A percentile compares a stretch with the other conserved stretches of the same genome.
Evolutionary conservation across 352 stramenopile species (phyloP).

Genomic region (Pythium periplocum): DNA sequence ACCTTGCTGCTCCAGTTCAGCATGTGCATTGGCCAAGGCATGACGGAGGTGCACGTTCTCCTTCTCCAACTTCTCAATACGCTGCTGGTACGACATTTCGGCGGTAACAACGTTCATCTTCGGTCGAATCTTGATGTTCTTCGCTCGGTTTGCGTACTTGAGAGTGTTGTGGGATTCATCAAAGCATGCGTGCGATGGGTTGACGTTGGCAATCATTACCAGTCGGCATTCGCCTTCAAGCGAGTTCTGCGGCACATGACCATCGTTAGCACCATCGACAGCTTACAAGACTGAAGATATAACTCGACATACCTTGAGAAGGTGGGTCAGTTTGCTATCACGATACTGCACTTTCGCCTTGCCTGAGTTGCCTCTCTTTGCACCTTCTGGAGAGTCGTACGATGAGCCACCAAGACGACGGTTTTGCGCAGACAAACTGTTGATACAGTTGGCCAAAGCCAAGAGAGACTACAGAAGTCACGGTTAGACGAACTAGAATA

Average conservation of each 20-base stretch:
- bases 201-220: constrained; percentile 90
- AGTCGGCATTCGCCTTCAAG: constrained; percentile 87
- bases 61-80: constrained; percentile 48
- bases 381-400: constrained; percentile 30
- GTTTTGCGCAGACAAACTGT: constrained; percentile 57
- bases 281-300: no score
- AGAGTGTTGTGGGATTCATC: constrained; percentile 89
- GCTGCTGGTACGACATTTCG: constrained; percentile 59
- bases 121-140: constrained; percentile 88
- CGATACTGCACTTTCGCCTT: constrained; percentile 70
- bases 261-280: no score
- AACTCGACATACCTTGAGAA: constrained; percentile 55
- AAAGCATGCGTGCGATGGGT: constrained; percentile 66
- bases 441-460: constrained; percentile 88
- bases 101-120: constrained; percentile 80
- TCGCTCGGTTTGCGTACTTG: constrained; percentile 86
- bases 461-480: constrained; percentile 38
- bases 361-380: constrained; percentile 6
- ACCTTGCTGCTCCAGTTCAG: constrained; percentile 20
- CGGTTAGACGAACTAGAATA: no score
- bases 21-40: constrained; percentile 25
- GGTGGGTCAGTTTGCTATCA: constrained; percentile 82
- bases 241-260: constrained; percentile 36
- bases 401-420: constrained; percentile 24
- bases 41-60: constrained; percentile 41